Percentiles rank a stretch among this genome's conserved stretches.
These are phyloP conservation scores for Mycena sp. DNA, from an alignment of 1,284 basidiomycete species.

Conservation along the genomic window DNA sequence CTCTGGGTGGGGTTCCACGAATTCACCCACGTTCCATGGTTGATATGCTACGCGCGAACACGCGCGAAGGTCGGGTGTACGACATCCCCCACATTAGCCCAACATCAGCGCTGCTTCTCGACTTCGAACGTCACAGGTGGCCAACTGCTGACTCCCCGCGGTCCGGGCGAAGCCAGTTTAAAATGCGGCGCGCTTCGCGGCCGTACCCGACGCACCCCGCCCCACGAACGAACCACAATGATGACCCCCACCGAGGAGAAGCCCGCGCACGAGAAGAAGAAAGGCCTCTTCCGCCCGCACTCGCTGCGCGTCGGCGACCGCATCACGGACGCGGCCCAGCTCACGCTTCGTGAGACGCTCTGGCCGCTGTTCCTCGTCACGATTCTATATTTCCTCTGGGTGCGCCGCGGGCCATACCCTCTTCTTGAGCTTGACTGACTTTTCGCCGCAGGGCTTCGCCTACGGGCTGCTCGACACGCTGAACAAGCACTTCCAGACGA, in stretches of 20 bases:
- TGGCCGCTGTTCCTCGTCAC: constrained; percentile 47
- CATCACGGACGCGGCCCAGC: constrained; percentile 42
- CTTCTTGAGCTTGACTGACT: neutral
- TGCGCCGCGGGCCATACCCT: constrained; percentile 15
- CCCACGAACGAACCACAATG: no score
- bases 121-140: no score
- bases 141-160: no score
- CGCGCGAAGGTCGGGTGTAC: no score
- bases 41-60: no score
- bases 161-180: no score
- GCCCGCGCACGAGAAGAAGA: constrained; percentile 5
- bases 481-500: constrained; percentile 82
- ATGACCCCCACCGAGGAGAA: constrained; percentile 18
- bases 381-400: constrained; percentile 48
- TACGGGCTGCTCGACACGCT: constrained; percentile 88
- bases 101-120: no score
- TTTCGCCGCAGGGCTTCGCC: constrained; percentile 67
- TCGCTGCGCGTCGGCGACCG: constrained; percentile 43
- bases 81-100: no score
- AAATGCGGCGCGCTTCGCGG: no score
- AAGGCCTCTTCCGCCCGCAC: constrained; percentile 18
- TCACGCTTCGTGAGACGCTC: constrained; percentile 44
- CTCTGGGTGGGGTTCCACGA: no score
- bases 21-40: no score
- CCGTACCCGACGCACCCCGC: no score